Evolutionary conservation across 176 grass and related monocot species (phyloP), one percentile per base, ranked within the genome.

Genomic region (Cenchrus purpureus): DNA sequence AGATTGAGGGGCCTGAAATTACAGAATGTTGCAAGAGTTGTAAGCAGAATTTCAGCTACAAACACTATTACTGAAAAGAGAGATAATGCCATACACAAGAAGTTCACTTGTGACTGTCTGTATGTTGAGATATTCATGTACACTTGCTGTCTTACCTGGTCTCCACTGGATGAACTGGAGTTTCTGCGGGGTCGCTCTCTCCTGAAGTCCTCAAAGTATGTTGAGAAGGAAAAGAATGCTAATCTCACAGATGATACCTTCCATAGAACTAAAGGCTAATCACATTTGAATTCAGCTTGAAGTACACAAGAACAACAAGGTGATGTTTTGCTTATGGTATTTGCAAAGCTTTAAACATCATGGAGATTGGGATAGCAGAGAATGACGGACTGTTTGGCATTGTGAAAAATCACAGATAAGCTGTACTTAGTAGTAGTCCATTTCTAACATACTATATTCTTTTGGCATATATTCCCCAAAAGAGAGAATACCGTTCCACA

Each of bases 191-290:
- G 53, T 6, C 87, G 51, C 40, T 77, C 79, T 57, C 58, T 86
- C 15, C 28, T 68, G 4, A 74, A 80, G 1, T 78, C 65, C 15
- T 95, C 89, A n/a, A 85, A 93, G 92, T 90, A 20, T 93, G 90
- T 32, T 32, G 31, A 32, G 31, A 2, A 32, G 31, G 31, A 32
- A 32, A 32, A 32, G 31, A 32, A 32, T 1, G 31, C 31, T 32
- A 32, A 53, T 53, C 49, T 71, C 68, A 48, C 11, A 45, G 43
- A 70, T 46, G 20, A 11, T 46, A 40, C n/a, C 0, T 54, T 67
- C 31, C 50, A 80, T 53, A 75, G 10, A 20, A 56, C 15, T 55
- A 67, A 62, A 81, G 59, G 11, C 0, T 44, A 37, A 64, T 45
- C 22, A 56, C 16, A 12, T 29, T 67, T 81, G 32, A 53, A 64